Evolutionary conservation across 106 monocot genomes (phyloP).

Genomic region (Chionographis japonica): DNA sequence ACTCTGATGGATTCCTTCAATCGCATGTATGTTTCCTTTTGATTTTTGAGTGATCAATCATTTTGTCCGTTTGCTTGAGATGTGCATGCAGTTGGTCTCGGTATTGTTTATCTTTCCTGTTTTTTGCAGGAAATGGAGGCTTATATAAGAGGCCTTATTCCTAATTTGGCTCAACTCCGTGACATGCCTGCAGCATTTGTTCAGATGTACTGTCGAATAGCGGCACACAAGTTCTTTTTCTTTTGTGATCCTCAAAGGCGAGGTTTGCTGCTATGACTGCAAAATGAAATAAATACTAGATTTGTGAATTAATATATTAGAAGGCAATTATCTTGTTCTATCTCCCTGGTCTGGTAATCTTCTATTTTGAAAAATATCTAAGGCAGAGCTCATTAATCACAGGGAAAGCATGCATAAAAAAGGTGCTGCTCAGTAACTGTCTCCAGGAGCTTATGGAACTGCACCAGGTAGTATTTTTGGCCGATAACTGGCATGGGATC

Average conservation of each 20-base stretch:
- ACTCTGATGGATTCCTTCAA: conserved; percentile 98
- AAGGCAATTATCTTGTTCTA: background rate
- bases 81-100: too few species aligned
- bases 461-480: conserved; percentile 70
- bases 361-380: too few species aligned
- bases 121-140: conserved; percentile 96
- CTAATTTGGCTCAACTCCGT: conserved; percentile 89
- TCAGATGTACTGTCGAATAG: conserved; percentile 99
- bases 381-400: background rate
- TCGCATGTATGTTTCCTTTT: conserved; percentile 54
- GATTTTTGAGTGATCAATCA: background rate
- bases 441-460: conserved; percentile 99
- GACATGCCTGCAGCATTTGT: conserved; percentile 96
- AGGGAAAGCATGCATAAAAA: conserved; percentile 99
- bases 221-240: conserved; percentile 99
- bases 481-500: background rate
- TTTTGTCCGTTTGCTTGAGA: background rate
- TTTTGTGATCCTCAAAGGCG: conserved; percentile 97
- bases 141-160: conserved; percentile 97
- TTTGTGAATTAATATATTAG: background rate
- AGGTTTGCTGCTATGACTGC: conserved; percentile 37
- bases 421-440: conserved; percentile 94
- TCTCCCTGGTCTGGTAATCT: too few species aligned
- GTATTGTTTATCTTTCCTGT: background rate
- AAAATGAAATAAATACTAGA: background rate